These are phyloP conservation scores for Piper longum DNA, from an alignment of 164 flowering plant genomes.

Conservation along the genomic window DNA sequence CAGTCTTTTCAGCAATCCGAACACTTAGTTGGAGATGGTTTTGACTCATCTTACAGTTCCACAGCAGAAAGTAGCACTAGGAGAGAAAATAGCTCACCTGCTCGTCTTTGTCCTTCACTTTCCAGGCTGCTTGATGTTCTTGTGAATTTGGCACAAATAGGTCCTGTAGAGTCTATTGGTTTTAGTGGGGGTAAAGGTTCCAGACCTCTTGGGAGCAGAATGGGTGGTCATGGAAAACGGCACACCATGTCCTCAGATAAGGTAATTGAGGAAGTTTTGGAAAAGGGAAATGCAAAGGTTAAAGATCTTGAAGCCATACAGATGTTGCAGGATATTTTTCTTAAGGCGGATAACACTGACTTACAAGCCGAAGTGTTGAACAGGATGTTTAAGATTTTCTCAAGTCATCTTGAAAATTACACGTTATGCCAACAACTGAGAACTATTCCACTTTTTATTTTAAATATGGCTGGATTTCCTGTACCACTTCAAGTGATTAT, in stretches of 20 bases:
- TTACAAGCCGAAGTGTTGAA: conserved; percentile 89
- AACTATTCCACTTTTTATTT: conserved; percentile 87
- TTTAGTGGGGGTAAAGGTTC: conserved; percentile 31
- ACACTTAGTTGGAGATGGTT: conserved; percentile 20
- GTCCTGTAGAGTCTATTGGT: conserved; percentile 38
- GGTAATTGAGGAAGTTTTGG: conserved; percentile 60
- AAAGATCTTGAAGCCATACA: conserved; percentile 96
- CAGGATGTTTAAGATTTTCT: conserved; percentile 91
- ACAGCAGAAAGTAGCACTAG: conserved; percentile 12
- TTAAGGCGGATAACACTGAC: conserved; percentile 71
- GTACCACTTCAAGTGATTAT: conserved; percentile 76
- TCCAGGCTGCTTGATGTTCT: conserved; percentile 92
- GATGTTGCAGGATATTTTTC: conserved; percentile 90
- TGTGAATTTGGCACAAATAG: conserved; percentile 79
- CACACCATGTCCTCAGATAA: conserved; percentile 51
- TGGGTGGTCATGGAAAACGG: conserved; percentile 42
- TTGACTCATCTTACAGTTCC: conserved; percentile 12
- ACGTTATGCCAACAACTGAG: conserved; percentile 82
- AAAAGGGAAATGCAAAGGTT: conserved; percentile 56
- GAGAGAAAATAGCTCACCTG: conserved; percentile 20
- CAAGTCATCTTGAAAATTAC: conserved; percentile 93
- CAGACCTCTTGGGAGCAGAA: conserved; percentile 32
- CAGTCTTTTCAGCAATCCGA: conserved; percentile 20
- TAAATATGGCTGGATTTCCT: conserved; percentile 89
- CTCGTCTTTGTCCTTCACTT: conserved; percentile 56